These are phyloP conservation scores for Crucibulum laeve DNA, from an alignment of 768 basidiomycete species.

Conservation along the genomic window DNA sequence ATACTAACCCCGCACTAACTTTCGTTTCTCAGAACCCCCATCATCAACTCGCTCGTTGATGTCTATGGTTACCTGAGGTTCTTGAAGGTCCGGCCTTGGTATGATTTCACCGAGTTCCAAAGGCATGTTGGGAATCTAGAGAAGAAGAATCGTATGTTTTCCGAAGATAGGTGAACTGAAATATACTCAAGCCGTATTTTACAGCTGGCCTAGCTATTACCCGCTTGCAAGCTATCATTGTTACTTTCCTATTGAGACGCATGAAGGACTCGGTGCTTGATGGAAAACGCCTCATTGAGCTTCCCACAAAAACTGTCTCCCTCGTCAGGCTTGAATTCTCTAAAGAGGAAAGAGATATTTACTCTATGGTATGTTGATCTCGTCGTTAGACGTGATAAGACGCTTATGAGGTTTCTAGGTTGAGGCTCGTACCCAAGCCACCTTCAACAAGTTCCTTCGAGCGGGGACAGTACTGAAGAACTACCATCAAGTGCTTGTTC, in stretches of 20 bases:
- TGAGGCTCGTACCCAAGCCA: slow-evolving; percentile 48
- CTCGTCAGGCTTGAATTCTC: slow-evolving; percentile 54
- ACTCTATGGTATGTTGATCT: slow-evolving; percentile 36
- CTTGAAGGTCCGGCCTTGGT: slow-evolving; percentile 41
- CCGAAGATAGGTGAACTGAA: slow-evolving; percentile 2
- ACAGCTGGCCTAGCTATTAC: slow-evolving; percentile 49
- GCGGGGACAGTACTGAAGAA: slow-evolving; percentile 71
- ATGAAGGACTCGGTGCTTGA: slow-evolving; percentile 62
- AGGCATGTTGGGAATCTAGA: slow-evolving; percentile 31
- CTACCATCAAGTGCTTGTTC: slow-evolving; percentile 49
- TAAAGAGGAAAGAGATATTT: slow-evolving; percentile 61
- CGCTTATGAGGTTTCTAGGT: slow-evolving; percentile 27
- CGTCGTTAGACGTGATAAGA: neutral
- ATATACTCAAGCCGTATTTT: neutral
- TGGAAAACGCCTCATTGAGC: slow-evolving; percentile 62
- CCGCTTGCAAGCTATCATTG: slow-evolving; percentile 56
- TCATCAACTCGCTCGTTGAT: slow-evolving; percentile 59
- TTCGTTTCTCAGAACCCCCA: slow-evolving; percentile 42
- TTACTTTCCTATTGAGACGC: slow-evolving; percentile 51
- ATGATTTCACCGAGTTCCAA: slow-evolving; percentile 39
- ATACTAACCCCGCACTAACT: neutral
- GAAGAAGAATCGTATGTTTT: slow-evolving; percentile 46
- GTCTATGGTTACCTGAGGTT: slow-evolving; percentile 44
- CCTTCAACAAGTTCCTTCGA: slow-evolving; percentile 58
- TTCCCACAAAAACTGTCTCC: slow-evolving; percentile 51